Conservation (phyloP, 257 asterid genomes). For the Osmanthus fragrans region DNA sequence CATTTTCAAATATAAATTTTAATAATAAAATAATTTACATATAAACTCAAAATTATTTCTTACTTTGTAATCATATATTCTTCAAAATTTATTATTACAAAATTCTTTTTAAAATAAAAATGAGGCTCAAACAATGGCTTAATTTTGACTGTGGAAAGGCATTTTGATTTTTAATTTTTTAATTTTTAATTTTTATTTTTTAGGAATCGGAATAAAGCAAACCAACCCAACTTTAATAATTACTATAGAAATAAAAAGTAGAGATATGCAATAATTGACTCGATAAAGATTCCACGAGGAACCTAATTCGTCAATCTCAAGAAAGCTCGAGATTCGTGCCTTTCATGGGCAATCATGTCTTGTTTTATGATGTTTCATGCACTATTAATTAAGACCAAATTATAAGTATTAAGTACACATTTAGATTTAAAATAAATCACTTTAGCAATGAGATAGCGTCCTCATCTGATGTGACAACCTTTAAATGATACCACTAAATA, state of each 20-base stretch:
- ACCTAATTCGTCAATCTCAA: conserved; percentile 50
- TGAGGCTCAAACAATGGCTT: background rate
- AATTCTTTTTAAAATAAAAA: too few relatives aligned
- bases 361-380: background rate
- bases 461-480: too few relatives aligned
- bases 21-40: too few relatives aligned
- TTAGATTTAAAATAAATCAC: background rate
- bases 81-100: too few relatives aligned
- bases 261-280: conserved; percentile 21
- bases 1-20: too few relatives aligned
- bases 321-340: conserved; percentile 60
- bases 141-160: background rate
- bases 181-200: background rate
- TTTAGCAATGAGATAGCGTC: too few relatives aligned
- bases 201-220: conserved; percentile 21
- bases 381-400: background rate
- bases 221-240: conserved; percentile 7
- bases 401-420: background rate
- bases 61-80: too few relatives aligned
- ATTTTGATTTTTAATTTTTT: background rate
- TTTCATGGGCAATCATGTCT: conserved; percentile 29
- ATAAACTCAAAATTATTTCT: too few relatives aligned
- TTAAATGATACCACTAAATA: too few relatives aligned
- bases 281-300: conserved; percentile 43
- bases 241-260: conserved; percentile 5